These are phyloP conservation scores for Alternaria arborescens DNA, from an alignment of 2,329 filamentous ascomycete species.

Conservation along the genomic window DNA sequence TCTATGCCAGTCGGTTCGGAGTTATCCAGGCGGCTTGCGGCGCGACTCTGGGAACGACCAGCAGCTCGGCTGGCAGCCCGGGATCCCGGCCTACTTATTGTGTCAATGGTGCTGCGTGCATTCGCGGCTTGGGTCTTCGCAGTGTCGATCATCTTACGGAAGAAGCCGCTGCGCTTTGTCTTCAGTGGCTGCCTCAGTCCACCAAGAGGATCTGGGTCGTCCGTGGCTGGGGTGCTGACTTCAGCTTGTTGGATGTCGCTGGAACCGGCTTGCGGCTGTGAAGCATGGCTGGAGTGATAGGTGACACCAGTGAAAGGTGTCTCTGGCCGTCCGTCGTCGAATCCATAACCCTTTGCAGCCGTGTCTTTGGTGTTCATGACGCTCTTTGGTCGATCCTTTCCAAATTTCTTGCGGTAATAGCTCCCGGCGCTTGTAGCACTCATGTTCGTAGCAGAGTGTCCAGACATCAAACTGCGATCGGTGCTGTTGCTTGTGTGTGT, in stretches of 20 bases:
- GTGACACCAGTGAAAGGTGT: slow-evolving; percentile 77
- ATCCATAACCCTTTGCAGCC: slow-evolving; percentile 47
- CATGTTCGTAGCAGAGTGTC: slow-evolving; percentile 85
- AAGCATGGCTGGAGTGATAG: slow-evolving; percentile 86
- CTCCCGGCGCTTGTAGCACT: slow-evolving; percentile 96
- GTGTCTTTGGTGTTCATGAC: slow-evolving; percentile 65
- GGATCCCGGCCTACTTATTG: slow-evolving; percentile 56
- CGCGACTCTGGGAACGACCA: slow-evolving; percentile 50
- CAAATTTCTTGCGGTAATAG: slow-evolving; percentile 76
- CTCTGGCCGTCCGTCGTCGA: slow-evolving; percentile 57
- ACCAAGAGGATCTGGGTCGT: slow-evolving; percentile 75
- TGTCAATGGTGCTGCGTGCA: slow-evolving; percentile 83
- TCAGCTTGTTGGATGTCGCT: slow-evolving; percentile 51
- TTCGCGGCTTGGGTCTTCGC: slow-evolving; percentile 94
- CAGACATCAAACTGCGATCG: slow-evolving; percentile 90
- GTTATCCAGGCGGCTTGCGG: slow-evolving; percentile 41
- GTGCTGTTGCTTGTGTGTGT: slow-evolving; percentile 72
- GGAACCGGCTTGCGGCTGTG: slow-evolving; percentile 62
- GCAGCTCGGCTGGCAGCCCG: slow-evolving; percentile 51
- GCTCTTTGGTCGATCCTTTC: slow-evolving; percentile 66
- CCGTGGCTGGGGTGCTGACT: slow-evolving; percentile 66
- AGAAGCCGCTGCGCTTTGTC: slow-evolving; percentile 83
- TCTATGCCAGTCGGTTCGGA: slow-evolving; percentile 64
- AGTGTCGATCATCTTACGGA: slow-evolving; percentile 93
- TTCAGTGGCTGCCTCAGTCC: slow-evolving; percentile 76